Percentiles rank a stretch among this genome's conserved stretches.
Evolutionary conservation across 2,329 filamentous ascomycete genomes (phyloP).

Genomic region (Alternaria alternata): DNA sequence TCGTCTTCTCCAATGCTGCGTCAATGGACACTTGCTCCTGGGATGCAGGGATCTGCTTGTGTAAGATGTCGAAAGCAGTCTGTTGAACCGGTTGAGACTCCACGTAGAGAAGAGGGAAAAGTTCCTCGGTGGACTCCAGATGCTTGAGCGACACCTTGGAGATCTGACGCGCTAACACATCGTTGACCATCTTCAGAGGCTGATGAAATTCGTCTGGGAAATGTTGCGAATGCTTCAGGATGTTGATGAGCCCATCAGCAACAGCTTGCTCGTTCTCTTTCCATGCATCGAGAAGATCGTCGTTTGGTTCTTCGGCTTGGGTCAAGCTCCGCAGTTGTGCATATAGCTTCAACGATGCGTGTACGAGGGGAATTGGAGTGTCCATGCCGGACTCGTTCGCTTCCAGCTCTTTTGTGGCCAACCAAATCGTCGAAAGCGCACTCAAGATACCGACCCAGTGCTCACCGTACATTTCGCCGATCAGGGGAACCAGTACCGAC

Average conservation of each 20-base stretch:
- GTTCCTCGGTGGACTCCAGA: constrained; percentile 69
- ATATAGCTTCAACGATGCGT: constrained; percentile 77
- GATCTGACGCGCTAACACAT: constrained; percentile 74
- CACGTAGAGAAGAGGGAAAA: constrained; percentile 80
- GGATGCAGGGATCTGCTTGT: constrained; percentile 76
- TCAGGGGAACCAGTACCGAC: constrained; percentile 70
- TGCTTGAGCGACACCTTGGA: constrained; percentile 68
- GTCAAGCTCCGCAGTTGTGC: constrained; percentile 67
- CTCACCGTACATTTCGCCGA: constrained; percentile 84
- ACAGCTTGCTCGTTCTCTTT: constrained; percentile 66
- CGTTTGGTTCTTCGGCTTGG: constrained; percentile 72
- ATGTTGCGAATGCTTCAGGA: constrained; percentile 66
- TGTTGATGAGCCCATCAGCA: constrained; percentile 65
- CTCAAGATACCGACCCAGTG: constrained; percentile 73
- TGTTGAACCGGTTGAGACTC: constrained; percentile 79
- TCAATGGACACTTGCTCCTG: constrained; percentile 88
- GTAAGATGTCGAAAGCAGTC: constrained; percentile 80
- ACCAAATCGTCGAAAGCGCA: constrained; percentile 50
- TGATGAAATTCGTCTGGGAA: constrained; percentile 65
- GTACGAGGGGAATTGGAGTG: constrained; percentile 64
- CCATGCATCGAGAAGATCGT: constrained; percentile 82
- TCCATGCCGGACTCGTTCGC: constrained; percentile 35
- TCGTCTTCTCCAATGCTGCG: constrained; percentile 73
- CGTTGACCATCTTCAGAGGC: constrained; percentile 78
- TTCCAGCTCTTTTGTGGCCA: constrained; percentile 33